A percentile compares a stretch with the other conserved stretches of the same genome.
These are phyloP conservation scores for Teunomyces tritomae DNA, from an alignment of 805 yeast species.

Conservation along the genomic window DNA sequence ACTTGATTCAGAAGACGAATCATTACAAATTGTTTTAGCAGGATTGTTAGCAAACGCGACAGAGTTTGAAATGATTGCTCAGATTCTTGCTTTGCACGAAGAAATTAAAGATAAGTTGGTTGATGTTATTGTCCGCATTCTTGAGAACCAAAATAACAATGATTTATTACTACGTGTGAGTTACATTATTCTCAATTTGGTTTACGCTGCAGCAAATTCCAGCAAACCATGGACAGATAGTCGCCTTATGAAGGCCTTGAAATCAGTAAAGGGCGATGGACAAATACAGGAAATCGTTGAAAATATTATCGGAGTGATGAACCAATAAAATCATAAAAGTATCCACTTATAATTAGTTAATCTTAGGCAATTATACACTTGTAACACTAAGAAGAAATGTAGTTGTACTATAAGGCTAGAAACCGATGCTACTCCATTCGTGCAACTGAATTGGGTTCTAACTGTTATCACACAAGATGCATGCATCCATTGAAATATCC, in stretches of 20 bases:
- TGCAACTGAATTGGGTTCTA: background rate
- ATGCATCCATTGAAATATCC: background rate
- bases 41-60: constrained; percentile 43
- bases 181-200: constrained; percentile 20
- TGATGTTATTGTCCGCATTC: constrained; percentile 18
- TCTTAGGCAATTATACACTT: too few species aligned
- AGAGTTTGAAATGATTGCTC: constrained; percentile 35
- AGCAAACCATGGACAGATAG: background rate
- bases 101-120: constrained; percentile 16
- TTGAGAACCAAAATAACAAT: constrained; percentile 21
- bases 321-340: background rate
- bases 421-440: background rate
- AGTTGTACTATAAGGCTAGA: too few species aligned
- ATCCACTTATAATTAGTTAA: too few species aligned
- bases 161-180: constrained; percentile 30
- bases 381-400: too few species aligned
- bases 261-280: background rate
- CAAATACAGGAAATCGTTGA: constrained; percentile 13
- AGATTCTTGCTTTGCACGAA: constrained; percentile 18
- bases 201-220: constrained; percentile 13
- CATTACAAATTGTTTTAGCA: constrained; percentile 29
- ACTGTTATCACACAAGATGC: background rate
- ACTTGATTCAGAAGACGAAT: constrained; percentile 30
- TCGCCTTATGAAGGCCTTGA: background rate
- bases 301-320: constrained; percentile 14